phyloP scores from a whole-genome alignment of 139 green algal species.

The Desmodesmus armatus region DNA sequence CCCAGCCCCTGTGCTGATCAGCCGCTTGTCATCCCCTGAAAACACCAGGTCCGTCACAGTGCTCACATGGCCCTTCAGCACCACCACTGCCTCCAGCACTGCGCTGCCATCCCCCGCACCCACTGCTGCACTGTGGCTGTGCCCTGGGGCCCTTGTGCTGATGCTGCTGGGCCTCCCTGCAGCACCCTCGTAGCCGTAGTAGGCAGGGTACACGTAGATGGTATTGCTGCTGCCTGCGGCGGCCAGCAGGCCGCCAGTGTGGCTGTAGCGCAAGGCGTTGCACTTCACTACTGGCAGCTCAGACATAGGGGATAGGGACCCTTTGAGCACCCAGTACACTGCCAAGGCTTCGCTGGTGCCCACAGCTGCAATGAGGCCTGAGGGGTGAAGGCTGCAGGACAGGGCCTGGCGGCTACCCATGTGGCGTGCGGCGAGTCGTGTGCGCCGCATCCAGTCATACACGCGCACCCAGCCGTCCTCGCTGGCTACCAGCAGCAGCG shows the following conservation, averaged over 20 bases:
- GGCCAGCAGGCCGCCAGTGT: constrained; percentile 19
- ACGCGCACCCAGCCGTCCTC: constrained; percentile 35
- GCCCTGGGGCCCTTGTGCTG: not conserved
- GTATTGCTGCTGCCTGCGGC: constrained; percentile 36
- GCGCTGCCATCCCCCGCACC: not conserved
- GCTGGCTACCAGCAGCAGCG: constrained; percentile 37
- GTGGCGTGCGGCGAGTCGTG: constrained; percentile 23
- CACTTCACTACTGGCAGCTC: constrained; percentile 28
- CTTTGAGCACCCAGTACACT: constrained; percentile 14
- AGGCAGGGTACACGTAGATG: constrained; percentile 32
- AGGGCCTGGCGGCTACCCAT: constrained; percentile 26
- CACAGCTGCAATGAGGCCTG: constrained; percentile 24
- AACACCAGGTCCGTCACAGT: constrained; percentile 44
- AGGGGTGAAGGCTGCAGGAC: constrained; percentile 40
- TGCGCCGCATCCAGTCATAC: constrained; percentile 44
- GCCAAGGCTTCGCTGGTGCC: constrained; percentile 21
- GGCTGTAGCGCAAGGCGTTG: constrained; percentile 32
- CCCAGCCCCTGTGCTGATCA: constrained; percentile 35
- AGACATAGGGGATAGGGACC: not conserved
- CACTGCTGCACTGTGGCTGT: too few relatives aligned
- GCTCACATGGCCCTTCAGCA: constrained; percentile 40
- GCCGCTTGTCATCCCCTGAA: constrained; percentile 15
- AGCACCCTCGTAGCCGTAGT: not conserved
- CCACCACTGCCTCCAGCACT: not conserved
- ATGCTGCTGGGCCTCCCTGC: constrained; percentile 6